Percentiles rank a stretch among this genome's conserved stretches.
These are phyloP conservation scores for Carex kokanica DNA, from an alignment of 176 grass and related monocot species.

Conservation along the genomic window DNA sequence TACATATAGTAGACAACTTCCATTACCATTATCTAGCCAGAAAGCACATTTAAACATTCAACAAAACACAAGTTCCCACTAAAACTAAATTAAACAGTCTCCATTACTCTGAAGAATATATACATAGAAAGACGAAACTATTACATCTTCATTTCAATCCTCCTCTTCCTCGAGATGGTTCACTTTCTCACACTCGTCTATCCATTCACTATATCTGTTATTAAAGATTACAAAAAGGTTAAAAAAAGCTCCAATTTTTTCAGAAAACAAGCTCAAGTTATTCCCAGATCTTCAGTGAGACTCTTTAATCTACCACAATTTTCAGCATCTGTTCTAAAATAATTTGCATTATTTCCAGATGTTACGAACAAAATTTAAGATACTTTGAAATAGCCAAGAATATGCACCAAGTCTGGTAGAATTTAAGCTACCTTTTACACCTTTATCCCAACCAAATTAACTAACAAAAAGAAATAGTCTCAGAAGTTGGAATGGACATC, in stretches of 20 bases:
- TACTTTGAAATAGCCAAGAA: neutral
- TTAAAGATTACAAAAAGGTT: neutral
- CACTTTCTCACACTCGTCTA: conserved; percentile 72
- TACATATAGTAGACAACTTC: too few relatives aligned
- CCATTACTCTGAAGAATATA: neutral
- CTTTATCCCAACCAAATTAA: neutral
- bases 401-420: neutral
- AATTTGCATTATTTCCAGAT: neutral
- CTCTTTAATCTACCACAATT: neutral
- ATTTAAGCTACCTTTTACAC: neutral
- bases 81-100: too few relatives aligned
- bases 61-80: too few relatives aligned
- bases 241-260: neutral
- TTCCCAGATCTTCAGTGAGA: neutral
- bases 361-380: neutral
- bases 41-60: too few relatives aligned
- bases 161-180: conserved; percentile 63
- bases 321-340: neutral
- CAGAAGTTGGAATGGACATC: neutral
- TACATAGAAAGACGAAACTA: neutral
- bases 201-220: conserved; percentile 78
- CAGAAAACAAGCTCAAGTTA: neutral
- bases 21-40: too few relatives aligned
- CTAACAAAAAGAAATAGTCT: neutral
- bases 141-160: neutral